Base-by-base conservation (phyloP, 345 rosid genomes). In the Lenwebbia sp. region DNA sequence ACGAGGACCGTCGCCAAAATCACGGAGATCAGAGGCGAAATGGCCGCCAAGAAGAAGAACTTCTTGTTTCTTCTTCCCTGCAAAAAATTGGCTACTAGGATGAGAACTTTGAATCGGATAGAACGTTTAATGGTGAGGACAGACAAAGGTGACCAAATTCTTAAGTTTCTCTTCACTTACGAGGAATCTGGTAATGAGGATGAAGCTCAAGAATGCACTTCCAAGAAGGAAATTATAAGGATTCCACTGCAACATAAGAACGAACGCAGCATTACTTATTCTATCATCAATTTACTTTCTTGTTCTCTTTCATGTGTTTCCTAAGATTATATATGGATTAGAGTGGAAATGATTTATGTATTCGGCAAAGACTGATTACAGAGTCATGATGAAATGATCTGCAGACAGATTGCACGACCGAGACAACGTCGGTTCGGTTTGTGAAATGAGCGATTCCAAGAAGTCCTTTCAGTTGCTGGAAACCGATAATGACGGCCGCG, bases 401-500 rank as follows among this genome's bases (percentile, higher is more conserved):
- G 93, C 97, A 93, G 52, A 93, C 91, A 89, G 96, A 93, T 88
- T 90, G 89, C 26, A 92, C 56, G 86, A 96, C 98, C 84, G 99
- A 95, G 88, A 95, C 85, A 51, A 94, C 88, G 89, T 96, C 98
- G 25, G 99, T 96, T 70, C 93, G 93, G 88, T 91, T 94, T 5
- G 98, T 95, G 88, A 93, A 97, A 78, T 95, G 94, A 89, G 89
- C 55, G 81, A 96, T 90, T 49, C 96, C 98, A 85, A 97, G 91
- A 10, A 97, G 91, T 52, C 99, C 98, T 65, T 95, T 96, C 13
- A 95, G 92, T 86, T 97, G 99, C 88, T 97, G 99, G 62, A 95
- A 96, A 54, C 98, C 98, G 78, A 97, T 97, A 15, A 97, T 96
- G 76, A 96, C 91, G 85, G 99, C 98, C 44, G 99, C 98, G 37